A percentile compares a stretch with the other conserved stretches of the same genome.
Evolutionary conservation across 805 yeast genomes (phyloP).

Genomic region (Candida qinlingensis): DNA sequence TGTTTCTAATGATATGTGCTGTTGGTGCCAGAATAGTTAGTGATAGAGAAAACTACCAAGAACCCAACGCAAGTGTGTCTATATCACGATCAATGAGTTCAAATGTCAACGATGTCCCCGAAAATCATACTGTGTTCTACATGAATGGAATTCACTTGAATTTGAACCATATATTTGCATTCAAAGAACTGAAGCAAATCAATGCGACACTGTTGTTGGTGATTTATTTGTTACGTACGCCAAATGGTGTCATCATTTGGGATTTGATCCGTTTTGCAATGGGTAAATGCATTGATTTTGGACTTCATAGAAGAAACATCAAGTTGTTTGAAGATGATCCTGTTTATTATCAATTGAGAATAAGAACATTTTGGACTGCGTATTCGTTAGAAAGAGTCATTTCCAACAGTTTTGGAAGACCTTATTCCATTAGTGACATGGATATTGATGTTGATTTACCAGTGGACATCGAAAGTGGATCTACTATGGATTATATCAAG

Average conservation of each 20-base stretch:
- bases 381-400: constrained; percentile 4
- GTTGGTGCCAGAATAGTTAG: constrained; percentile 2
- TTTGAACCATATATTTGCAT: background rate
- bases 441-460: constrained; percentile 4
- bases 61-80: no score
- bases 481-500: background rate
- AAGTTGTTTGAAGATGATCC: constrained; percentile 1
- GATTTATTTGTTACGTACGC: background rate
- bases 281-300: constrained; percentile 2
- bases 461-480: background rate
- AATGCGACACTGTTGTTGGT: background rate
- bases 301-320: constrained; percentile 1
- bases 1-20: constrained; percentile 3
- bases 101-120: background rate
- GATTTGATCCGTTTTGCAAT: background rate
- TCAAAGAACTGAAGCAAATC: background rate
- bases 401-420: constrained; percentile 3
- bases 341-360: background rate
- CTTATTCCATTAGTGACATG: constrained; percentile 3
- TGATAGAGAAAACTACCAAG: background rate
- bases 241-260: constrained; percentile 1
- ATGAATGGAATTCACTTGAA: background rate
- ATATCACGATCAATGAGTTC: no score
- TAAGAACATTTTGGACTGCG: constrained; percentile 5
- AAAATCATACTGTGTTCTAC: constrained; percentile 1